Percentiles rank a stretch among this genome's conserved stretches.
phyloP scores from a whole-genome alignment of 768 basidiomycete species.

The Xerocomellus chrysenteron region DNA sequence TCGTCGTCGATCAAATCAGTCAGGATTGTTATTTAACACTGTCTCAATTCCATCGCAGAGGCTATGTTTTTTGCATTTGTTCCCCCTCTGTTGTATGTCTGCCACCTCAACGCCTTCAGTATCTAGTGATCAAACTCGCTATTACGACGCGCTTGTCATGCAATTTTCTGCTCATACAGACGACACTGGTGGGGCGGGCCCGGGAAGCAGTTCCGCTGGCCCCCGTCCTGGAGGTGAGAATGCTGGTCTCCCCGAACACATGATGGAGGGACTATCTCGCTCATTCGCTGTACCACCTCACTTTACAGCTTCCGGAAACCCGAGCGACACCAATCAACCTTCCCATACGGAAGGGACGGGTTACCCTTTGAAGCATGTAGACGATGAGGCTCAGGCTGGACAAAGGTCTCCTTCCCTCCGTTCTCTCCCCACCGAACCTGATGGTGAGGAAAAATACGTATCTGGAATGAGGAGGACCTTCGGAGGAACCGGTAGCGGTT shows the following conservation, averaged over 20 bases:
- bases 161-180: slow-evolving; percentile 12
- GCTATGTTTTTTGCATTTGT: not conserved
- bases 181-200: not conserved
- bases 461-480: not conserved
- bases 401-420: slow-evolving; percentile 16
- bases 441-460: not conserved
- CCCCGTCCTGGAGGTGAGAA: slow-evolving; percentile 4
- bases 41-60: not conserved
- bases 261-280: not conserved
- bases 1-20: slow-evolving; percentile 10
- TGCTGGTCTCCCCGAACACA: not conserved
- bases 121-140: slow-evolving; percentile 37
- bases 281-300: not conserved
- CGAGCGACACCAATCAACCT: not conserved
- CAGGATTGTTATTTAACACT: slow-evolving; percentile 23
- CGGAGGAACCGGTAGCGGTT: not conserved
- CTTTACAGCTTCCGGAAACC: not conserved
- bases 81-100: slow-evolving; percentile 12
- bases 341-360: not conserved
- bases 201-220: not conserved
- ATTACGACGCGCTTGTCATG: slow-evolving; percentile 47
- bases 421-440: slow-evolving; percentile 24
- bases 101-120: slow-evolving; percentile 11
- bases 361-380: not conserved
- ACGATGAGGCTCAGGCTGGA: not conserved